Base-by-base conservation (phyloP, 2,329 filamentous ascomycete species). In the Ophiostoma ips region DNA sequence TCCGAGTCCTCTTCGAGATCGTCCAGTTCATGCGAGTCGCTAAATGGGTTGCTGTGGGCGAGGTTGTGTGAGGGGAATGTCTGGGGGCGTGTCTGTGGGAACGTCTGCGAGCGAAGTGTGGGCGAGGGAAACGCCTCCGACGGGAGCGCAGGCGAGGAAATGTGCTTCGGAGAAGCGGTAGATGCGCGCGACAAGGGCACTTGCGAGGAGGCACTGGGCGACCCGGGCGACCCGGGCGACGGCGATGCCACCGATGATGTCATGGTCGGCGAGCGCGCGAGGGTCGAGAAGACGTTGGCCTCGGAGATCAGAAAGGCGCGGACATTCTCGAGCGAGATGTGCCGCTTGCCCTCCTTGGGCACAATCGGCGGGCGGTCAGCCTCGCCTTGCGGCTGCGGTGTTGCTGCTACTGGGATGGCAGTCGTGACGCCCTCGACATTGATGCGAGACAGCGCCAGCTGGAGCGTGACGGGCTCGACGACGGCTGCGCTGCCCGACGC, bases 301-400 rank as follows among this genome's bases (percentile, higher is more conserved):
- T 86, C 81, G 3, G 81, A 82, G 37, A 85, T 78, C 28, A 86
- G 62, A 55, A 74, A 76, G 13, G 79, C 81, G 19, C 76, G 73
- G 31, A 87, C 75, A 47, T 75, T 75, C 15, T 75, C 72, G n/a
- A 86, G 65, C 15, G 71, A 73, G 46, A 86, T 68, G 52, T 79
- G 76, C 21, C 81, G 72, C 61, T 84, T 84, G 19, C 81, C 81
- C 52, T 80, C 69, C 60, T 76, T 82, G 21, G 70, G 71, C 2
- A 68, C 59, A 19, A 70, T 66, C 19, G 59, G 58, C 1, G 70
- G 63, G 30, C 38, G 45, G 13, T 11, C 40, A 30, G 16, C 24
- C 10, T 18, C 34, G 28, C 13, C 24, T 24, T 19, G 18, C 18
- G 41, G 12, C 0, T 28, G 10, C 2, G 49, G 16, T 2, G 44